Base-by-base conservation (phyloP, 106 monocot genomes). In the Apostasia shenzhenica region DNA sequence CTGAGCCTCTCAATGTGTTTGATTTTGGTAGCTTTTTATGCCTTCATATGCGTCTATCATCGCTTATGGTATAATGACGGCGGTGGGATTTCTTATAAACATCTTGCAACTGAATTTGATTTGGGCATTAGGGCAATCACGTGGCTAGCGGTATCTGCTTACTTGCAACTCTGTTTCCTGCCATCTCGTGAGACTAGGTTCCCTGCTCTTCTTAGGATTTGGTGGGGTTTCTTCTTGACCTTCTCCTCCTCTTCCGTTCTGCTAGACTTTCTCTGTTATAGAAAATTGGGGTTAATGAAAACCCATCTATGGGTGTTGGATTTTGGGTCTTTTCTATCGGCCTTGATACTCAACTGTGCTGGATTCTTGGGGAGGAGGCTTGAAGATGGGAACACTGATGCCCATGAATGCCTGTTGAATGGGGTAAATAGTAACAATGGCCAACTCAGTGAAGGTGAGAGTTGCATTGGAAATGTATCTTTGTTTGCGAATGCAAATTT, bases 201-300 rank as follows among this genome's bases (percentile, higher is more conserved):
- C 63, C 89, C 97, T 1, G 42, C 52, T 3, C 55, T 85, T 57
- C 72, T 97, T 51, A 77, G 81, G 73, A 43, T 78, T 39, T 92
- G 97, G 97, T 92, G 91, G 84, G 71, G 66, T 63, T 4, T 92
- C 13, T 92, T 73, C 81, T 65, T 83, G n/a, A 40, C 83, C 1
- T 6, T 89, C 11, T 82, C 82, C 26, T 68, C 49, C 59, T 77
- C 67, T 59, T 75, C 72, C 67, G 70, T 92, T 12, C 71, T 63
- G 40, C 38, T 79, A 2, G 77, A 87, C 59, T 54, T 83, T 42
- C 10, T 77, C 64, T 76, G 57, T 61, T 75, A 70, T 57, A 59
- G 69, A 13, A 69, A 68, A 8, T 11, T 66, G 47, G 78, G 57
- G 26, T 40, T 50, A 45, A 67, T 76, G 47, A 67, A 41, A 10